phyloP scores from a whole-genome alignment of 164 flowering plant genomes.

The Umbilicus rupestris region DNA sequence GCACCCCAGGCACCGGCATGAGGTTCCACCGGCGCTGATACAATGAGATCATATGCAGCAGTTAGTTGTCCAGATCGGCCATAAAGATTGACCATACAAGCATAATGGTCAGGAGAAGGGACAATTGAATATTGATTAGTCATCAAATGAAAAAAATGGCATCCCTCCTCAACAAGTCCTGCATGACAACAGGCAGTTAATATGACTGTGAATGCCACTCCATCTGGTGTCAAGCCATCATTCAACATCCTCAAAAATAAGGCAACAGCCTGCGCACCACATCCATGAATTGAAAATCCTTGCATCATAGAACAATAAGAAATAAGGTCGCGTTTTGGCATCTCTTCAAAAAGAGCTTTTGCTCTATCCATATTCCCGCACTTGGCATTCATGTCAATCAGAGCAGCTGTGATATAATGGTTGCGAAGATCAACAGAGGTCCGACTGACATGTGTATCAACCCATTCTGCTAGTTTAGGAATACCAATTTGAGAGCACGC shows the following conservation, averaged over 20 bases:
- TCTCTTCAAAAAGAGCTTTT: constrained; percentile 25
- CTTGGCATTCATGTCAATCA: constrained; percentile 63
- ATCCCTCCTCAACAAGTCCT: constrained; percentile 62
- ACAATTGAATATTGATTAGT: constrained; percentile 22
- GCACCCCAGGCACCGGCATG: constrained; percentile 65
- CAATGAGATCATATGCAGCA: constrained; percentile 46
- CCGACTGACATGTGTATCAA: constrained; percentile 29
- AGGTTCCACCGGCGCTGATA: constrained; percentile 41
- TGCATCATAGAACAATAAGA: constrained; percentile 64
- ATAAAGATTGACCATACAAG: constrained; percentile 56
- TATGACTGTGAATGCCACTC: constrained; percentile 57
- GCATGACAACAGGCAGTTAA: constrained; percentile 51
- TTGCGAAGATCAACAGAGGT: constrained; percentile 23
- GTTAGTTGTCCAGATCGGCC: constrained; percentile 40
- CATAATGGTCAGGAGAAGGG: constrained; percentile 56
- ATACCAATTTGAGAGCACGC: constrained; percentile 53
- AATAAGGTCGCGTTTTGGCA: constrained; percentile 34
- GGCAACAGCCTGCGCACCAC: constrained; percentile 34
- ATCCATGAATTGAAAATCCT: constrained; percentile 47
- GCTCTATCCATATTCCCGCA: constrained; percentile 62
- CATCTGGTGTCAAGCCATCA: constrained; percentile 49
- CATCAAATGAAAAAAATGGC: constrained; percentile 33
- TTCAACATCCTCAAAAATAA: constrained; percentile 43
- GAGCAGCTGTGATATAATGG: constrained; percentile 41
- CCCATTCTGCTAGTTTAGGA: constrained; percentile 37